Base-by-base conservation (phyloP, 164 flowering plant species). In the Chimonanthus salicifolius region DNA sequence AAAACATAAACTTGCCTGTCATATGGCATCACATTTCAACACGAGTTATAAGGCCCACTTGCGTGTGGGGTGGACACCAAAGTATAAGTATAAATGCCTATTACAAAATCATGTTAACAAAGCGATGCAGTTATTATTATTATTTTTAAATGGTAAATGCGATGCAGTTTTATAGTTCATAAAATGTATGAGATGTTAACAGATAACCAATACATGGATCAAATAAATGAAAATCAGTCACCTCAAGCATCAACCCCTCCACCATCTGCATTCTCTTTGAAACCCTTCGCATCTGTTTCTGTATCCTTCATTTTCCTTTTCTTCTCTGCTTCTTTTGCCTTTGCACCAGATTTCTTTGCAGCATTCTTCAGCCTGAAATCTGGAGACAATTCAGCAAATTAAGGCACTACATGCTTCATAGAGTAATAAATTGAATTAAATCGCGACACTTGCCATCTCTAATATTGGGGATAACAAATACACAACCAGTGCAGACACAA, bases 351-450 rank as follows among this genome's bases (percentile, higher is more conserved):
- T 72, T 78, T 87, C 78, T 87, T 88, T 78, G 80, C 85, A 71
- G 87, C 88, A 81, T 80, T 85, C 72, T 83, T 87, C 72, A 58
- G 71, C 80, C 83, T 85, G 49, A 84, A 88, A 15, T 83, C 91
- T 88, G 82, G 4, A 74, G 54, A 45, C 44, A 67, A 72, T 33
- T 33, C 33, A 33, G 33, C 33, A 33, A 33, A 33, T 33, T 33
- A 33, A 33, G 33, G 33, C 33, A 33, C 33, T 33, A 33, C 33
- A 33, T 33, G 33, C 33, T 33, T 33, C 33, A 33, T 33, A 33
- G 33, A 33, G 33, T 33, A 33, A 33, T 33, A 33, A 33, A 33
- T 33, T 33, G 33, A 33, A 33, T 33, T 33, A 33, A 33, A 33
- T 33, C 1, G 33, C 33, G 33, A 33, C 33, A 33, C 33, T 33